A percentile compares a stretch with the other conserved stretches of the same genome.
Conservation (phyloP, 768 basidiomycete species). For the Trametes cingulata region DNA sequence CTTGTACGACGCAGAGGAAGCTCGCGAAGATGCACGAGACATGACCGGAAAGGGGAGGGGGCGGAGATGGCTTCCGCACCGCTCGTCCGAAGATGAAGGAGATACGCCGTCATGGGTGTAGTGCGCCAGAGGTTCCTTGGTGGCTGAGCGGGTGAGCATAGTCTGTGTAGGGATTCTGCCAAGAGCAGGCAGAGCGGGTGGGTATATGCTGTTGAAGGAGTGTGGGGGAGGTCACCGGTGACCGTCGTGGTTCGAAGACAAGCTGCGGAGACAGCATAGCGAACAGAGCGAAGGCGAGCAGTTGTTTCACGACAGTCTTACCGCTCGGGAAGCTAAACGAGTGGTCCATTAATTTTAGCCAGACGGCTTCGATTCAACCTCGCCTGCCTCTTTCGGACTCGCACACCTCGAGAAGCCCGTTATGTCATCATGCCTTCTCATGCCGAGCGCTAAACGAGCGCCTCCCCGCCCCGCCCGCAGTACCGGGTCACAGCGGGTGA, state of each 20-base stretch:
- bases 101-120: slow-evolving; percentile 10
- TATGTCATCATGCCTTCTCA: slow-evolving; percentile 3
- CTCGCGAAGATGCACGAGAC: slow-evolving; percentile 22
- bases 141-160: slow-evolving; percentile 22
- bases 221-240: slow-evolving; percentile 16
- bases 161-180: slow-evolving; percentile 7
- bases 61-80: slow-evolving; percentile 7
- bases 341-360: slow-evolving; percentile 2
- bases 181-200: background rate
- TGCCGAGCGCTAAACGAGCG: background rate
- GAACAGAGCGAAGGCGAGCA: background rate
- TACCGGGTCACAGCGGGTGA: slow-evolving; percentile 15
- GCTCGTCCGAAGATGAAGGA: slow-evolving; percentile 16
- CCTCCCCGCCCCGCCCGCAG: background rate
- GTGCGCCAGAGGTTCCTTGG: slow-evolving; percentile 17
- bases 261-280: background rate
- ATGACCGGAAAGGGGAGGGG: slow-evolving; percentile 19
- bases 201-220: slow-evolving; percentile 12
- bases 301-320: slow-evolving; percentile 5
- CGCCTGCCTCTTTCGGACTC: slow-evolving; percentile 8
- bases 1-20: slow-evolving; percentile 23
- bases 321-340: slow-evolving; percentile 3
- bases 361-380: slow-evolving; percentile 17
- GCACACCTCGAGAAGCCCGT: slow-evolving; percentile 1
- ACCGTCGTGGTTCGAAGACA: slow-evolving; percentile 11